Base-by-base conservation (phyloP, 2,329 filamentous ascomycete species). In the Huntiella abstrusa region DNA sequence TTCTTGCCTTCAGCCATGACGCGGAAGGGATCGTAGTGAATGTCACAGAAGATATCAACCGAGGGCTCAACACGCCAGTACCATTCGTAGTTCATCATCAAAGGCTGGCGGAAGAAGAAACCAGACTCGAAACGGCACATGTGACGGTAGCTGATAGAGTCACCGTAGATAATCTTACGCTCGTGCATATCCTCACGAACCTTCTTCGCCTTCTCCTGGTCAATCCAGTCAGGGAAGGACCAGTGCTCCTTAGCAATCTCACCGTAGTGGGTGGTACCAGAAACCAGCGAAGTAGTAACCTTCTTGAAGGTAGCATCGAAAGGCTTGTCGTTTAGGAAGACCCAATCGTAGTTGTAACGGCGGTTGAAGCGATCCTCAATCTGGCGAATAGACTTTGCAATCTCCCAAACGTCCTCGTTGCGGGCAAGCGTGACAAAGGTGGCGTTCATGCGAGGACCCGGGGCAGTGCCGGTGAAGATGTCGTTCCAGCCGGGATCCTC, bases 91-190 rank as follows among this genome's bases (percentile, higher is more conserved):
- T 96, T 86, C 62, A 83, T 66, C 83, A 98, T 87, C 54, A 95
- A 67, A 28, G 77, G 74, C 62, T 98, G 91, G 51, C 82, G 85
- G 76, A 96, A 98, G 73, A 98, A 98, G 72, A 98, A 98, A 35
- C 91, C 91, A 5, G 88, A 96, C 65, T 98, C 91, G 60, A 94
- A 98, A 53, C 91, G 84, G 65, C 91, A 98, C 91, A 98, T 98
- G 70, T 98, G 92, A 52, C 91, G 79, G 69, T 98, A 98, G 66
- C 84, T 93, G 65, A 93, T 67, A 8, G 86, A 94, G 63, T 96
- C 91, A 51, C 91, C 91, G 60, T 98, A 98, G 64, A 98, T 98
- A 62, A 98, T 93, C 68, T 95, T 92, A 60, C 80, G 77, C 61
- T 84, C 74, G 48, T 75, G 77, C 91, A 98, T 98, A 56, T 95